phyloP scores from a whole-genome alignment of 176 grass and related monocot species.

The Triticum turgidum region DNA sequence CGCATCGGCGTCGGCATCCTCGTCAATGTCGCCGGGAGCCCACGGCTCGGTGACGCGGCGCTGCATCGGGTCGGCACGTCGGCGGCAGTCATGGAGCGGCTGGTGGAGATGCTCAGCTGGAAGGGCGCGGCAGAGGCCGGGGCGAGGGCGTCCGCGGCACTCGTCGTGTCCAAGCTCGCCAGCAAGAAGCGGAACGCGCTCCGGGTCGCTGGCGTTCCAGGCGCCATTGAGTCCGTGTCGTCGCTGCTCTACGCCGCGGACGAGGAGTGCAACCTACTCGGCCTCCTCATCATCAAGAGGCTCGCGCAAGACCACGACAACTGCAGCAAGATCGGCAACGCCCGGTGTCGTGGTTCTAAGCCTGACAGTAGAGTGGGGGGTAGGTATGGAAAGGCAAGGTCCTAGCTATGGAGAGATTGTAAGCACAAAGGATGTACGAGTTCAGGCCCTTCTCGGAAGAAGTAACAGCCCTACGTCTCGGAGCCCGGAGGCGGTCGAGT shows the following conservation, averaged over 20 bases:
- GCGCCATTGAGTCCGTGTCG: constrained; percentile 60
- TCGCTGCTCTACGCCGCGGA: constrained; percentile 49
- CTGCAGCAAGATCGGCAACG: constrained; percentile 64
- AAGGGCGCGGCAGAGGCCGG: constrained; percentile 35
- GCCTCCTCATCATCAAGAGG: constrained; percentile 78
- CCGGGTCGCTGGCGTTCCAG: constrained; percentile 47
- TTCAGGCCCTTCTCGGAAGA: too few relatives aligned
- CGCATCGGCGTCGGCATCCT: constrained; percentile 57
- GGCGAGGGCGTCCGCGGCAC: constrained; percentile 42
- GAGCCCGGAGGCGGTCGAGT: too few relatives aligned
- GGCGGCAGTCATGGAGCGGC: constrained; percentile 40
- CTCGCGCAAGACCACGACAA: constrained; percentile 72
- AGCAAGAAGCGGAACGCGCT: constrained; percentile 62
- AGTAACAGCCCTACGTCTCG: too few relatives aligned
- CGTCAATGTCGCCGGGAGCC: constrained; percentile 33
- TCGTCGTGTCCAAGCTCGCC: constrained; percentile 68
- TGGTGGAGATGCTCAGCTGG: constrained; percentile 75
- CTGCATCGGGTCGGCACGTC: constrained; percentile 52
- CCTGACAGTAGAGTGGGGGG: too few relatives aligned
- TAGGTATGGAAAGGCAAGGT: too few relatives aligned
- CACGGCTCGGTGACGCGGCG: constrained; percentile 27
- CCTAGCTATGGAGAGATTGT: too few relatives aligned
- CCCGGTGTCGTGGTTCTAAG: background rate
- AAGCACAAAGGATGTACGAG: too few relatives aligned
- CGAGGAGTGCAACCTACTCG: constrained; percentile 60